Evolutionary conservation across 2,329 filamentous ascomycete genomes (phyloP).

Genomic region (Fusarium paranaense): DNA sequence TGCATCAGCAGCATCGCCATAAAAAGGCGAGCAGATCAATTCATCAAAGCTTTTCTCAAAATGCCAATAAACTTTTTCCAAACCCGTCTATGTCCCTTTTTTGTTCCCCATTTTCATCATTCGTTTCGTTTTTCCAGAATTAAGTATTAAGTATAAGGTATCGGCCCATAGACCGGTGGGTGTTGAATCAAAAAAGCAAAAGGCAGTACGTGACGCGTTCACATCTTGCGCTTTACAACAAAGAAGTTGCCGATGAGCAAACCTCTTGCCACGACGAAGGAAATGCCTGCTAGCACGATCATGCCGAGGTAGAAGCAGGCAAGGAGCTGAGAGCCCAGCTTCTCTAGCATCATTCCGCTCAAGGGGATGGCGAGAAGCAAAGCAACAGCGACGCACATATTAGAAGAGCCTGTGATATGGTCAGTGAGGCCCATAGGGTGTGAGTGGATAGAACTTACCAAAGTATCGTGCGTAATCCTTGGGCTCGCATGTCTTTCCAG

Average conservation of each 20-base stretch:
- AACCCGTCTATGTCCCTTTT: not conserved
- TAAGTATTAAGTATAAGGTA: not conserved
- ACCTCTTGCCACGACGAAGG: conserved; percentile 34
- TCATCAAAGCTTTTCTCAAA: not conserved
- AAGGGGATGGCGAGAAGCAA: conserved; percentile 58
- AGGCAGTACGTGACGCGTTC: not conserved
- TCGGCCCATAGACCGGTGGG: not conserved
- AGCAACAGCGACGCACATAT: conserved; percentile 58
- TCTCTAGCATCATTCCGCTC: conserved; percentile 57
- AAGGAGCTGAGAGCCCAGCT: conserved; percentile 54
- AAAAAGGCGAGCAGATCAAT: not conserved
- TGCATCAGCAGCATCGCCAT: not conserved
- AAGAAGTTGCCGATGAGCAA: conserved; percentile 14
- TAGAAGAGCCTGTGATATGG: conserved; percentile 52
- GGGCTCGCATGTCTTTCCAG: conserved; percentile 57
- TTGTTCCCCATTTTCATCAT: not conserved
- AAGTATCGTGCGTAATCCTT: conserved; percentile 59
- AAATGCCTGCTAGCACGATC: conserved; percentile 48
- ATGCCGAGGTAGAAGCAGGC: conserved; percentile 59
- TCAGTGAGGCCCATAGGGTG: conserved; percentile 14
- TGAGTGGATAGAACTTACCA: conserved; percentile 12
- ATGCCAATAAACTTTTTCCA: not conserved
- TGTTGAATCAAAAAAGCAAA: not conserved
- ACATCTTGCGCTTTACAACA: conserved; percentile 11
- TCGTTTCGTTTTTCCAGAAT: not conserved